These are phyloP conservation scores for Cordyceps javanica DNA, from an alignment of 2,329 filamentous ascomycete genomes.

Conservation along the genomic window DNA sequence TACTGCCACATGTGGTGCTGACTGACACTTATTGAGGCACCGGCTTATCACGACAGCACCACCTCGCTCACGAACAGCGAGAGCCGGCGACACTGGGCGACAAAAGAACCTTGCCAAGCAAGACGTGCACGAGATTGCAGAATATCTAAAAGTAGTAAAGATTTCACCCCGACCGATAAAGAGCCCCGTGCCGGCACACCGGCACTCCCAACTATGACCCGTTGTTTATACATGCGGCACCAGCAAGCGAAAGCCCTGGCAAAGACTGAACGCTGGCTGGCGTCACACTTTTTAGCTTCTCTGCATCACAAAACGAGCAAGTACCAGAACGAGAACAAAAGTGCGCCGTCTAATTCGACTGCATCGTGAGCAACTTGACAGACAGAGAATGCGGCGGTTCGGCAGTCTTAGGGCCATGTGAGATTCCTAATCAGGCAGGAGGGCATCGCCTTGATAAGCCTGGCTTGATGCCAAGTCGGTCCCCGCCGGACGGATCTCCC, in stretches of 20 bases:
- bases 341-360: not conserved
- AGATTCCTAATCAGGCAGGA: constrained; percentile 1
- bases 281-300: not conserved
- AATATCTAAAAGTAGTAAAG: not conserved
- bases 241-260: not conserved
- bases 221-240: no score
- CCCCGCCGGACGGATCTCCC: not conserved
- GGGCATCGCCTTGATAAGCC: not conserved
- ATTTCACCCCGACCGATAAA: not conserved
- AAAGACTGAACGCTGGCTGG: not conserved
- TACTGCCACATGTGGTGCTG: no score
- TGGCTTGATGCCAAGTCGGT: not conserved
- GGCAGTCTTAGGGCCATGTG: not conserved
- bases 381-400: not conserved
- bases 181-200: not conserved
- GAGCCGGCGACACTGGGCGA: not conserved
- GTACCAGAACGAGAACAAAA: not conserved
- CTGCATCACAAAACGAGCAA: not conserved
- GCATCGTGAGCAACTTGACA: not conserved
- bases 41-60: no score
- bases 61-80: not conserved
- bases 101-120: not conserved
- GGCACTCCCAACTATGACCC: not conserved
- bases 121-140: not conserved
- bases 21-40: no score